phyloP scores from a whole-genome alignment of 768 basidiomycete genomes.

The Flagelloscypha sp. region DNA sequence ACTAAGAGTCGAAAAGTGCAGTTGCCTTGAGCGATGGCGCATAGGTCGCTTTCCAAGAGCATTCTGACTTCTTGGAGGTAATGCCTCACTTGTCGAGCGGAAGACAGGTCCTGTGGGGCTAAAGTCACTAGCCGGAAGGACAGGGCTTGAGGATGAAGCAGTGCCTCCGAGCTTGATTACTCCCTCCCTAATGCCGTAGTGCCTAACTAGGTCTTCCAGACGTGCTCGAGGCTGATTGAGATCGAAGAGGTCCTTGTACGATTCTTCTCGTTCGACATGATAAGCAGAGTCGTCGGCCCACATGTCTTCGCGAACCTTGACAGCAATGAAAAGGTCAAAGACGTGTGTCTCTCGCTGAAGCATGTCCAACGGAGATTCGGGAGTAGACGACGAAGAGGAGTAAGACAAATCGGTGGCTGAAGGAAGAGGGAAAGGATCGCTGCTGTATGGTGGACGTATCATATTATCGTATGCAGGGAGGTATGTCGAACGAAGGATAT shows the following conservation, averaged over 20 bases:
- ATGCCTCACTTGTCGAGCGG: not conserved
- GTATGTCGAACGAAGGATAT: slow-evolving; percentile 48
- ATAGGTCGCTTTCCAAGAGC: not conserved
- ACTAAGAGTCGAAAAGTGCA: slow-evolving; percentile 1
- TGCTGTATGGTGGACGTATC: slow-evolving; percentile 41
- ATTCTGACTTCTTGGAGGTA: not conserved
- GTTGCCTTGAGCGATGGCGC: not conserved
- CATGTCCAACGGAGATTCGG: not conserved
- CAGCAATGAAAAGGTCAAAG: slow-evolving; percentile 4
- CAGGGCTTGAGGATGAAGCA: not conserved
- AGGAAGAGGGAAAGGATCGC: slow-evolving; percentile 47
- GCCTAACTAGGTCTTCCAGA: slow-evolving; percentile 39
- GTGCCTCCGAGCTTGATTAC: slow-evolving; percentile 16
- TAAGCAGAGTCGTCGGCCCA: slow-evolving; percentile 43
- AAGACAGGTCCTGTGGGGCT: not conserved
- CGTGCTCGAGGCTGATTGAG: slow-evolving; percentile 44
- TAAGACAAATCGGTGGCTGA: slow-evolving; percentile 22
- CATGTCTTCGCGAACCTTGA: slow-evolving; percentile 38
- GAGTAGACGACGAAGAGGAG: slow-evolving; percentile 14
- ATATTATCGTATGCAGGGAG: slow-evolving; percentile 35
- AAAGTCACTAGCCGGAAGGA: not conserved
- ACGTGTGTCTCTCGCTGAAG: slow-evolving; percentile 1
- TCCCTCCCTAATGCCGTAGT: slow-evolving; percentile 31
- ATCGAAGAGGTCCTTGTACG: slow-evolving; percentile 48
- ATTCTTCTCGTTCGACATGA: slow-evolving; percentile 43